Evolutionary conservation across 1,139 yeast species (phyloP), one percentile per base, ranked within the genome.

Genomic region (Kluyveromyces sp.): DNA sequence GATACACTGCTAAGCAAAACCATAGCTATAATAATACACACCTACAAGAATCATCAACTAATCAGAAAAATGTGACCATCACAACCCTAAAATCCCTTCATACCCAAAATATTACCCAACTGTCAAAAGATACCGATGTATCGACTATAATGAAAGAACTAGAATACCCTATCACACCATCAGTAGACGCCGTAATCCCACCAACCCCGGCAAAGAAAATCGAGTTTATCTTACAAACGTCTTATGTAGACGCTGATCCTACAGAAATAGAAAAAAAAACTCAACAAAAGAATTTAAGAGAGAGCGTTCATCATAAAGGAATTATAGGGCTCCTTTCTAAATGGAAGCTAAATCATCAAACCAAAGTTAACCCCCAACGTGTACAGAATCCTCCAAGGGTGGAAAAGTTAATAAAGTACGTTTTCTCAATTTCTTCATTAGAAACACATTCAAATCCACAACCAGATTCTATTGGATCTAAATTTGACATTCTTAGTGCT

Each of bases 401-500:
- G 47, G 70, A 67, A 47, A 67, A 57, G 37, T 65, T 69, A 49
- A 67, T 69, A 46, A 63, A 63, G 45, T 66, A 68, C 41, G 73
- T 69, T 5, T 69, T 69, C 3, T 68, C 72, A 1, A 63, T 68
- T 15, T 62, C 70, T n/a, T 63, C 69, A 15, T 49, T 64, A 33
- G 65, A 64, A 35, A 50, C 47, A 25, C 49, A 48, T 30, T 48
- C 50, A 3, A 45, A 51, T 31, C 52, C 50, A 15, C 40, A 45
- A 4, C 51, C 49, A 39, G 59, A 54, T 5, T 45, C 60, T 7
- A 59, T 59, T 3, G 72, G 73, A 4, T 71, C 71, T 3, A 74
- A 82, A 53, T 74, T 83, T 46, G 97, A 88, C 65, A 70, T 85
- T 10, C 68, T 88, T 48, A 82, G 94, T 61, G 92, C 94, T 2